Conservation (phyloP, 129 eudicot genomes). For the Pseudognaphalium luteoalbum region DNA sequence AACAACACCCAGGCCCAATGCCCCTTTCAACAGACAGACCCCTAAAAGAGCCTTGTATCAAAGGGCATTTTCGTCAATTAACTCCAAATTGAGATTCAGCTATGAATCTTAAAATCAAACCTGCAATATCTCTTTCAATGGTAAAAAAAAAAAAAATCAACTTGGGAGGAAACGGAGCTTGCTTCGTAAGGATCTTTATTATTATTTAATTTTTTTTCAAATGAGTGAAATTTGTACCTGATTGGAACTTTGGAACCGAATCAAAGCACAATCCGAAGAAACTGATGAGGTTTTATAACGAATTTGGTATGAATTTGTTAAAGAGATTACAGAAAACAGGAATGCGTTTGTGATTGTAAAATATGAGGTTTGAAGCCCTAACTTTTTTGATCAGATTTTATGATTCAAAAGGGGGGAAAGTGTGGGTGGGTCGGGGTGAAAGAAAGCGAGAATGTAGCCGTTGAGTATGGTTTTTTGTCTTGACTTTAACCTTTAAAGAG, state of each 20-base stretch:
- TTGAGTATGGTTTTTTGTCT: slow-evolving; percentile 45
- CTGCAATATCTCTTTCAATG: slow-evolving; percentile 4
- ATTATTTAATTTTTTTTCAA: not conserved
- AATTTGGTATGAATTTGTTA: not conserved
- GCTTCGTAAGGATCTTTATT: slow-evolving; percentile 18
- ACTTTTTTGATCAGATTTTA: slow-evolving; percentile 27
- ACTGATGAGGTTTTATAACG: not conserved
- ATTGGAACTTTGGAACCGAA: not conserved
- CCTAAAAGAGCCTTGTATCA: slow-evolving; percentile 28
- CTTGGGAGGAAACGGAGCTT: slow-evolving; percentile 17
- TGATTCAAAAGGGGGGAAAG: slow-evolving; percentile 18
- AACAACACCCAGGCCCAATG: slow-evolving; percentile 31
- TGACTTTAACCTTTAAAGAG: slow-evolving; percentile 25
- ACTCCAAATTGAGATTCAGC: slow-evolving; percentile 22
- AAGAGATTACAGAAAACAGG: slow-evolving; percentile 23
- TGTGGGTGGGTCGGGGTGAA: slow-evolving; percentile 15
- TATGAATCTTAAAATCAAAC: not conserved
- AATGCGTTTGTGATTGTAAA: slow-evolving; percentile 1
- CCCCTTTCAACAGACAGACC: slow-evolving; percentile 33
- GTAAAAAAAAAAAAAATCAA: not conserved
- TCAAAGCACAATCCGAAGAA: not conserved
- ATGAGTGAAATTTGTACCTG: not conserved
- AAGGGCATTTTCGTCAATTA: slow-evolving; percentile 31
- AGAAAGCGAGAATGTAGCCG: slow-evolving; percentile 67
- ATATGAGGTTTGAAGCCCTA: not conserved